Conservation (phyloP, 805 yeast species). For the Candida sphagnicola region DNA sequence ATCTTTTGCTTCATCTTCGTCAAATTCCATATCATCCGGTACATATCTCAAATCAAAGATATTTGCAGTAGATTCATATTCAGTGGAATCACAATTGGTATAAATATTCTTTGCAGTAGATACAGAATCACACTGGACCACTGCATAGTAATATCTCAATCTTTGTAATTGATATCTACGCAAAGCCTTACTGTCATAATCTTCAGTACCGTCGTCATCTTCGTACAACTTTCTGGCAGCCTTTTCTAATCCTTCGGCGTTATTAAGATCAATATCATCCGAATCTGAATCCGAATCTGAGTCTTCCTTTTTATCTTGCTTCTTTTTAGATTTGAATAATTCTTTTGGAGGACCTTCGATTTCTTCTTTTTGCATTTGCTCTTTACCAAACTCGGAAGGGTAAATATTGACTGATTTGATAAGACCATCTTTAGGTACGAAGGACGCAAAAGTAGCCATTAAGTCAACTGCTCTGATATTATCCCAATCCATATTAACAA, state of each 20-base stretch:
- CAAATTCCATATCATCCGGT: conserved; percentile 88
- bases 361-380: conserved; percentile 86
- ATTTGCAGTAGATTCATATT: conserved; percentile 93
- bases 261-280: conserved; percentile 41
- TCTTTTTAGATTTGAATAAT: conserved; percentile 53
- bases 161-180: conserved; percentile 92
- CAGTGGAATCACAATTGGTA: conserved; percentile 89
- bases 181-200: conserved; percentile 77
- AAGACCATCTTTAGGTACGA: conserved; percentile 72
- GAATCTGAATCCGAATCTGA: conserved; percentile 30
- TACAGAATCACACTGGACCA: conserved; percentile 75
- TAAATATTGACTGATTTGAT: conserved; percentile 67
- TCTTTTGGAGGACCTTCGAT: conserved; percentile 90
- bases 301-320: conserved; percentile 24
- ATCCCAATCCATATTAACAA: conserved; percentile 97
- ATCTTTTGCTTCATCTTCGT: conserved; percentile 71
- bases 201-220: conserved; percentile 78
- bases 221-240: conserved; percentile 71
- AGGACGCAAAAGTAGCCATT: conserved; percentile 83
- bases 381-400: conserved; percentile 92
- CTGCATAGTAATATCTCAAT: conserved; percentile 88
- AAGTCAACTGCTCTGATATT: conserved; percentile 83
- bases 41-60: conserved; percentile 87
- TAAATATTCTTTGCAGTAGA: conserved; percentile 72
- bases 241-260: conserved; percentile 46